Percentiles rank a stretch among this genome's conserved stretches.
Evolutionary conservation across 192 early-diverging fungal species (phyloP).

Genomic region (Chytriomyces confervae): DNA sequence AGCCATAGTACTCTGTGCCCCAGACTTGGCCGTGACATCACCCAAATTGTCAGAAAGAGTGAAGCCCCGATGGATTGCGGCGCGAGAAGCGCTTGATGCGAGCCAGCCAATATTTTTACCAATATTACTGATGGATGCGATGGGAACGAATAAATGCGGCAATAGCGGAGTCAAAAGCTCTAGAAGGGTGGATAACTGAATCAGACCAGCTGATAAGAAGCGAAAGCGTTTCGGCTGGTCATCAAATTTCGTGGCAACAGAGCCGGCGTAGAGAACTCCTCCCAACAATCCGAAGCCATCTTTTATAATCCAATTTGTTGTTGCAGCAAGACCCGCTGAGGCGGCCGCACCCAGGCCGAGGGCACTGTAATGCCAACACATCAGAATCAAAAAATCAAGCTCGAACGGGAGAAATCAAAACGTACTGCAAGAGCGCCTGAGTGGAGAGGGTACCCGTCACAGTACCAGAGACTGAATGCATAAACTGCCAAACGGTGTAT

Average conservation of each 20-base stretch:
- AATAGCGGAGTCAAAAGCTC: slow-evolving; percentile 82
- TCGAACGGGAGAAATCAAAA: not conserved
- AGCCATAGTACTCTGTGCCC: slow-evolving; percentile 82
- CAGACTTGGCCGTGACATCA: slow-evolving; percentile 83
- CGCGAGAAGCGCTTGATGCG: slow-evolving; percentile 77
- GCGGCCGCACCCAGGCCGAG: slow-evolving; percentile 75
- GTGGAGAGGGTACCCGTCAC: slow-evolving; percentile 76
- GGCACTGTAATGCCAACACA: slow-evolving; percentile 40
- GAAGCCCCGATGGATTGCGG: slow-evolving; percentile 83
- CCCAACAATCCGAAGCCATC: slow-evolving; percentile 87
- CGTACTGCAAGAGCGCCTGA: slow-evolving; percentile 76
- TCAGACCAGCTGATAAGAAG: slow-evolving; percentile 71
- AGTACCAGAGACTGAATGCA: slow-evolving; percentile 76
- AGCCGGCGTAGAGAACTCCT: slow-evolving; percentile 81
- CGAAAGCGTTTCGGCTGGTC: slow-evolving; percentile 82
- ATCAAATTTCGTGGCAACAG: slow-evolving; percentile 78
- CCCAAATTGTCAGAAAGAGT: slow-evolving; percentile 77
- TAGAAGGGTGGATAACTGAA: slow-evolving; percentile 75
- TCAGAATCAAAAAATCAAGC: not conserved
- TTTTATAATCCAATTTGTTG: slow-evolving; percentile 91
- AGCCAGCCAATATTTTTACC: slow-evolving; percentile 88
- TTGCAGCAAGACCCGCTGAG: slow-evolving; percentile 65
- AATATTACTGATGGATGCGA: slow-evolving; percentile 81
- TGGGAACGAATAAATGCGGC: slow-evolving; percentile 75
- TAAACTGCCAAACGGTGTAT: slow-evolving; percentile 81